Percentiles rank a stretch among this genome's conserved stretches.
Evolutionary conservation across 208 protist genomes (phyloP).

Genomic region (Acanthamoeba castellanii): DNA sequence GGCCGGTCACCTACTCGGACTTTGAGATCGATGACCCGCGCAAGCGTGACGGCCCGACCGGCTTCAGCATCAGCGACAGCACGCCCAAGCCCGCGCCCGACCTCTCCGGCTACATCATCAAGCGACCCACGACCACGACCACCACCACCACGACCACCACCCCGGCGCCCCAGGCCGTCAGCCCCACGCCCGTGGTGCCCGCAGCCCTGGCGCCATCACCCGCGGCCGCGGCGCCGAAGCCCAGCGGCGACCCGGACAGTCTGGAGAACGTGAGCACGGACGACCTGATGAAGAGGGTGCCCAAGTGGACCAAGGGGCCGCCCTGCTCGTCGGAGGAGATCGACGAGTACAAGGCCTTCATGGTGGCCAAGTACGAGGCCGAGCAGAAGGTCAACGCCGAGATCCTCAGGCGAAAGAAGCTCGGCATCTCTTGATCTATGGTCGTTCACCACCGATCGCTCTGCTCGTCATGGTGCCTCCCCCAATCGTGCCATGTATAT

Average conservation of each 20-base stretch:
- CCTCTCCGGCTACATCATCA: constrained; percentile 15
- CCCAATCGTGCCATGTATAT: too few relatives aligned
- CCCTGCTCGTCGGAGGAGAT: constrained; percentile 62
- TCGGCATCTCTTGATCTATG: background rate
- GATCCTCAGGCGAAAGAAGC: constrained; percentile 47
- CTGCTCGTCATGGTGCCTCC: too few relatives aligned
- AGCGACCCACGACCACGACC: background rate
- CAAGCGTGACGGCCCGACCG: background rate
- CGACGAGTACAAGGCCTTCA: constrained; percentile 66
- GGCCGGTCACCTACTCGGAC: constrained; percentile 21
- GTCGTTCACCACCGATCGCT: too few relatives aligned
- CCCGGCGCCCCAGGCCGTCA: background rate
- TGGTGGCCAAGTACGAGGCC: constrained; percentile 67
- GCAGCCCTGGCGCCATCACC: background rate
- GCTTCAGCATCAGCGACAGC: background rate
- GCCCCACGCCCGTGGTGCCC: background rate
- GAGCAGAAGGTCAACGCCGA: constrained; percentile 59
- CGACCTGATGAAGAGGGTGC: background rate
- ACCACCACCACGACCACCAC: background rate
- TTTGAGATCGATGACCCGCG: constrained; percentile 45
- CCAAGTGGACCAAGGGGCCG: constrained; percentile 64
- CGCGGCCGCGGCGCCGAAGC: background rate
- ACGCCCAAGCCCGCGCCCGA: constrained; percentile 30
- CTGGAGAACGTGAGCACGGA: background rate
- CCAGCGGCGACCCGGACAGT: background rate